Conservation (phyloP, 1,284 basidiomycete genomes). For the Ceratobasidium sp. region DNA sequence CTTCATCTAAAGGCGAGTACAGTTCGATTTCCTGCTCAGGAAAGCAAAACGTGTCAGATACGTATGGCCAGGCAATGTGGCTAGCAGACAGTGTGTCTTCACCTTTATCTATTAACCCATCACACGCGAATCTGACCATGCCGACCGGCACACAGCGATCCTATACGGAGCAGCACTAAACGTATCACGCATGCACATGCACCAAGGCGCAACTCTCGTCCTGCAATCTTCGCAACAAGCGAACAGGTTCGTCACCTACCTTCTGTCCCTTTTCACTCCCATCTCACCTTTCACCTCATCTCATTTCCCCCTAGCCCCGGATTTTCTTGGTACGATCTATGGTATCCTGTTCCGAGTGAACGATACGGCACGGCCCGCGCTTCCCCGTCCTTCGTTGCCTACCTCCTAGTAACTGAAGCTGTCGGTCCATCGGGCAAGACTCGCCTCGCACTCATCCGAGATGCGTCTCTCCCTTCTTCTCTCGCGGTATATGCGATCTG, state of each 20-base stretch:
- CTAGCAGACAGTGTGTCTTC: slow-evolving; percentile 55
- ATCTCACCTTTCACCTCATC: slow-evolving; percentile 3
- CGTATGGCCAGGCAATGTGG: slow-evolving; percentile 59
- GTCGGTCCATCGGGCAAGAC: slow-evolving; percentile 55
- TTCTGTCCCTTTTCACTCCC: slow-evolving; percentile 44
- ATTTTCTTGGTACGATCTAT: slow-evolving; percentile 57
- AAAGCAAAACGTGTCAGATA: slow-evolving; percentile 59
- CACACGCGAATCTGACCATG: slow-evolving; percentile 8
- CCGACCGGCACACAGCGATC: slow-evolving; percentile 52
- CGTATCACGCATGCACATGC: slow-evolving; percentile 58
- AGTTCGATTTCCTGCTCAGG: slow-evolving; percentile 59
- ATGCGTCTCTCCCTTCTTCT: slow-evolving; percentile 50
- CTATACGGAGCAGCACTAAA: slow-evolving; percentile 57
- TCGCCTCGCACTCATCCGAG: slow-evolving; percentile 53
- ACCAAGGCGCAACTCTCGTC: slow-evolving; percentile 59
- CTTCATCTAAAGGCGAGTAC: slow-evolving; percentile 52
- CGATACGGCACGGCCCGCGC: slow-evolving; percentile 57
- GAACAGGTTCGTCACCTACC: slow-evolving; percentile 51
- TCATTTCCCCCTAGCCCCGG: slow-evolving; percentile 29
- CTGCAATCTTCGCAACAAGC: slow-evolving; percentile 58
- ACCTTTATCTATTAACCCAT: neutral
- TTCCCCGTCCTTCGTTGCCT: slow-evolving; percentile 58
- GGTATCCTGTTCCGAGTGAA: slow-evolving; percentile 57
- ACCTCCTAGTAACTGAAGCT: slow-evolving; percentile 58
- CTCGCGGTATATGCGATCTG: slow-evolving; percentile 58